phyloP scores from a whole-genome alignment of 192 early-diverging fungal genomes.

The Chytriomyces sp. region DNA sequence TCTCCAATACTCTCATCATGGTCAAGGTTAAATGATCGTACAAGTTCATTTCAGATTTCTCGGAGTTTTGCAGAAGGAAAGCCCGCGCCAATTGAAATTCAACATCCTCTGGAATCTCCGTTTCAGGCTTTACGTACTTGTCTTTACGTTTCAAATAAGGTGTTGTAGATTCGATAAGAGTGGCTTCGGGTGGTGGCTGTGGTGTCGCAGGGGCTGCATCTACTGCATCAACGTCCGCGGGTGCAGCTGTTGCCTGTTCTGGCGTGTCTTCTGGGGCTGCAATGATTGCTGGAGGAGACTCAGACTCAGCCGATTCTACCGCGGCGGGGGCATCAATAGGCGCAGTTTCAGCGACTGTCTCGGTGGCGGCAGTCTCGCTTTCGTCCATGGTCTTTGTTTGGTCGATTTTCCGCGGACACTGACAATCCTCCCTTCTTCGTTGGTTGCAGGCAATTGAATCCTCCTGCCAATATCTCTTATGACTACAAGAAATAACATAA shows the following conservation, averaged over 20 bases:
- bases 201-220: not conserved
- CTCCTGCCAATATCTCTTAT: too few species aligned
- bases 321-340: not conserved
- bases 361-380: slow-evolving; percentile 1
- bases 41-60: slow-evolving; percentile 45
- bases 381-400: too few species aligned
- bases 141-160: slow-evolving; percentile 45
- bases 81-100: slow-evolving; percentile 54
- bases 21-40: slow-evolving; percentile 56
- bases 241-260: not conserved
- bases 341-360: slow-evolving; percentile 5
- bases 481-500: too few species aligned
- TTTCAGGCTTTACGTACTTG: slow-evolving; percentile 34
- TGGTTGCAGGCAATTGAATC: too few species aligned
- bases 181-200: not conserved
- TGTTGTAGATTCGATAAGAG: slow-evolving; percentile 19
- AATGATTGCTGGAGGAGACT: slow-evolving; percentile 10
- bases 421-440: too few species aligned
- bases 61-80: slow-evolving; percentile 45
- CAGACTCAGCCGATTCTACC: not conserved
- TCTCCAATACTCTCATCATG: slow-evolving; percentile 53
- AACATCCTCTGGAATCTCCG: slow-evolving; percentile 44
- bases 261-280: not conserved
- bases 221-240: slow-evolving; percentile 6
- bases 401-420: too few species aligned